Evolutionary conservation across 2,329 filamentous ascomycete genomes (phyloP), one percentile per base, ranked within the genome.

Genomic region (Aureobasidium sp.): DNA sequence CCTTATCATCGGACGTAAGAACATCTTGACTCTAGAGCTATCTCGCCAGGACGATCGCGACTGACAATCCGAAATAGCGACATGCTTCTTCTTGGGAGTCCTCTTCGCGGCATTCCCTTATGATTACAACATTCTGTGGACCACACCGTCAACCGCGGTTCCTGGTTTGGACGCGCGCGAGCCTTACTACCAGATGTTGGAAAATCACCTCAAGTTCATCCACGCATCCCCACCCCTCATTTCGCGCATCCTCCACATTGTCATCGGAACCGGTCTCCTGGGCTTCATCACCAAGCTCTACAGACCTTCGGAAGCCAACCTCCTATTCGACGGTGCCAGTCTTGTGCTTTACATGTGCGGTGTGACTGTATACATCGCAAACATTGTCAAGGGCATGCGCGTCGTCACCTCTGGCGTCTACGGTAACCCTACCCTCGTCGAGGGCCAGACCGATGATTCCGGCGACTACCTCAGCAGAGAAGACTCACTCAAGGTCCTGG

Each of bases 81-180:
- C 89, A 67, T 96, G 90, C 76, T 99, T 99, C 84, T 96, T 97
- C 84, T 88, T 99, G 66, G 94, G 94, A 69, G 91, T 97, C 75
- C 87, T 99, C 76, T 99, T 97, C 83, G 91, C 91, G 69, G 86
- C 87, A 65, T 95, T 97, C 77, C 92, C 94, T 64, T 99, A 97
- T 81, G 94, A 95, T 81, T 94, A 91, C 78, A 88, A 90, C 63
- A 86, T 94, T 65, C 87, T 95, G 59, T 95, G 90, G 83, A 88
- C 87, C 57, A 84, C 85, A 34, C 85, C 83, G 45, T 81, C 80
- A 60, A 80, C 89, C 59, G 39, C 62, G 57, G 48, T 62, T 27
- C 53, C 64, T 9, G 47, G 34, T n/a, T 16, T 65, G 21, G 65
- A 67, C 57, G 65, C 68, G 16, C 81, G 83, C 63, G 79, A 81